Conservation (phyloP, 108 stramenopile species). For the Conticribra guillardii region DNA sequence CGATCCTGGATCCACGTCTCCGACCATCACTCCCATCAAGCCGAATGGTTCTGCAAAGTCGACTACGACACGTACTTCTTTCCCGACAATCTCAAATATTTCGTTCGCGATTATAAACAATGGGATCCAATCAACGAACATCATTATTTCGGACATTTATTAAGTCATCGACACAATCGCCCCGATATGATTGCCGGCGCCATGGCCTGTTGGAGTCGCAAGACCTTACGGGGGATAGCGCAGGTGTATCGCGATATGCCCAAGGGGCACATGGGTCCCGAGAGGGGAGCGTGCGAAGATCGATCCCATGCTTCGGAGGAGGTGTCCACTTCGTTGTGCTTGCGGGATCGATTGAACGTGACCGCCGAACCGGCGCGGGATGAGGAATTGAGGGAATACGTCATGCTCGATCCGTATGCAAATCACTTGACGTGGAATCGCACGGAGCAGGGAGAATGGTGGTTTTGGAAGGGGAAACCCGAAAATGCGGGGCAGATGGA, state of each 20-base stretch:
- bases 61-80: slow-evolving; percentile 48
- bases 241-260: slow-evolving; percentile 35
- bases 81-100: slow-evolving; percentile 39
- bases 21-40: slow-evolving; percentile 18
- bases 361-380: slow-evolving; percentile 18
- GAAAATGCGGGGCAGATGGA: slow-evolving; percentile 39
- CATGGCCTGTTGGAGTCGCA: slow-evolving; percentile 37
- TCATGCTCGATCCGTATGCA: slow-evolving; percentile 25
- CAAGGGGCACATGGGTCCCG: slow-evolving; percentile 20
- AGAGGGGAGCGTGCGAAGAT: slow-evolving; percentile 35
- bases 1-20: slow-evolving; percentile 35
- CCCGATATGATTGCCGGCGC: slow-evolving; percentile 21
- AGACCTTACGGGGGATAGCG: slow-evolving; percentile 29
- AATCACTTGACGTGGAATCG: slow-evolving; percentile 31
- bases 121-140: slow-evolving; percentile 30
- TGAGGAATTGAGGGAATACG: slow-evolving; percentile 22
- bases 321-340: slow-evolving; percentile 27
- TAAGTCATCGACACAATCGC: slow-evolving; percentile 16
- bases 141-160: slow-evolving; percentile 49
- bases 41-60: slow-evolving; percentile 49
- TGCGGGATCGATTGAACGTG: slow-evolving; percentile 13
- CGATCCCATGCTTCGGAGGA: slow-evolving; percentile 36
- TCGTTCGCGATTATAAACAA: slow-evolving; percentile 21
- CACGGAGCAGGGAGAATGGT: slow-evolving; percentile 48
- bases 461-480: slow-evolving; percentile 45